Conservation (phyloP, 2,329 filamentous ascomycete species). For the Dryadomyces quercivorus region DNA sequence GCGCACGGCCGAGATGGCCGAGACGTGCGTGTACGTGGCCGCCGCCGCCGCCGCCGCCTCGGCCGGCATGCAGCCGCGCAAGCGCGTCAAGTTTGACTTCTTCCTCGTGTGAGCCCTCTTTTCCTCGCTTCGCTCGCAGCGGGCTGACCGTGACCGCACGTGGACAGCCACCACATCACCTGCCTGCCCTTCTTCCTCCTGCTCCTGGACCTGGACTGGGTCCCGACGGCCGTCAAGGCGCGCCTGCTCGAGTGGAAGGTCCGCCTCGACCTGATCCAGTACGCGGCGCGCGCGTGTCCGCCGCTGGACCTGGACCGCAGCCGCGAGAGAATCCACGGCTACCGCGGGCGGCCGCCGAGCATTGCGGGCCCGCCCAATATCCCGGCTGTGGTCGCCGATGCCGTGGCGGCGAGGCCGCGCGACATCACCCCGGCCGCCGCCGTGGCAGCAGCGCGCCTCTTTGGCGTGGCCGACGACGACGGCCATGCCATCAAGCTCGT, state of each 20-base stretch:
- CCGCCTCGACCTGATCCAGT: conserved; percentile 60
- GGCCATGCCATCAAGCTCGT: conserved; percentile 71
- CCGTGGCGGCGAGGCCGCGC: not conserved
- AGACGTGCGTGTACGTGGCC: conserved; percentile 40
- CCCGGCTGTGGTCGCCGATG: not conserved
- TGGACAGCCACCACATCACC: conserved; percentile 68
- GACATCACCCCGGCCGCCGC: conserved; percentile 29
- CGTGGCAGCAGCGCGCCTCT: conserved; percentile 35
- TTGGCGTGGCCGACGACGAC: conserved; percentile 58
- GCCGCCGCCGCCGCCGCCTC: conserved; percentile 44
- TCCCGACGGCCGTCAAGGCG: conserved; percentile 46
- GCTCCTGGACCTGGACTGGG: conserved; percentile 49
- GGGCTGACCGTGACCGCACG: too few species aligned
- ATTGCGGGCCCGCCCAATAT: too few species aligned
- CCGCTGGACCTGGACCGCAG: conserved; percentile 33
- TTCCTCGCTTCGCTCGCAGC: too few species aligned
- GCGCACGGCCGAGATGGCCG: conserved; percentile 52
- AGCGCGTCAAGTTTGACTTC: conserved; percentile 69
- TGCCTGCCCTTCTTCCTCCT: conserved; percentile 58
- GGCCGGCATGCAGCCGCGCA: conserved; percentile 32
- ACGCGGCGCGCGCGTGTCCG: conserved; percentile 55
- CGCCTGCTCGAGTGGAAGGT: conserved; percentile 75
- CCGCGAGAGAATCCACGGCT: not conserved
- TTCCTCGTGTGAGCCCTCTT: conserved; percentile 42
- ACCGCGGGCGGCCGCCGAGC: not conserved